Evolutionary conservation across 2,329 filamentous ascomycete species (phyloP), one percentile per base, ranked within the genome.

Genomic region (Colletotrichum sp.): DNA sequence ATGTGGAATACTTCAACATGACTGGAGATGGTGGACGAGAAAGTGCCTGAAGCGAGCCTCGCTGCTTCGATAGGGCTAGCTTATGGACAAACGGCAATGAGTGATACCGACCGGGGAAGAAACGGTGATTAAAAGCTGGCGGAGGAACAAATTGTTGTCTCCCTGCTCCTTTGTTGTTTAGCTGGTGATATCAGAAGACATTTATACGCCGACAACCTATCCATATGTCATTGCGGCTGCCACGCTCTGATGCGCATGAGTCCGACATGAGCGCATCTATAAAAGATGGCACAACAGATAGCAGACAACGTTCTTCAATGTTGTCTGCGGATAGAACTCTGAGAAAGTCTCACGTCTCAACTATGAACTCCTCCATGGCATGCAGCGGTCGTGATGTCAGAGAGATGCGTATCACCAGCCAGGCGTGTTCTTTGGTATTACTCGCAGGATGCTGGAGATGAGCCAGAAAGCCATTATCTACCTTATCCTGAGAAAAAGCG

Each of bases 141-240:
- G 24, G 24, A 26, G 24, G 24, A 26, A 26, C 24, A 26, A 26
- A 26, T 26, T 26, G 24, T 26, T 28, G 16, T 44, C 39, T 1
- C 39, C 8, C 8, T n/a, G 18, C 2, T 44, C 39, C 3, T 3
- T 3, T 44, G 18, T n/a, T 0, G 18, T 1, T 44, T 2, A 0
- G 18, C 18, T n/a, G 5, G 2, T 44, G 9, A 1, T n/a, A 44
- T 44, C 9, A 44, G 44, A 13, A 44, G 16, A 13, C n/a, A 1
- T 21, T 49, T 21, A 49, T 49, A 13, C 2, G 6, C n/a, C 9
- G n/a, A 8, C 10, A 0, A 21, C 3, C 18, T 49, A 21, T 2
- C n/a, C n/a, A 7, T 21, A 8, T 21, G 6, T 6, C n/a, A 13
- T 13, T 6, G 1, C 6, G 0, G 0, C 10, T 49, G 10, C 6